These are phyloP conservation scores for Pythium aquatile DNA, from an alignment of 352 stramenopile genomes.

Conservation along the genomic window DNA sequence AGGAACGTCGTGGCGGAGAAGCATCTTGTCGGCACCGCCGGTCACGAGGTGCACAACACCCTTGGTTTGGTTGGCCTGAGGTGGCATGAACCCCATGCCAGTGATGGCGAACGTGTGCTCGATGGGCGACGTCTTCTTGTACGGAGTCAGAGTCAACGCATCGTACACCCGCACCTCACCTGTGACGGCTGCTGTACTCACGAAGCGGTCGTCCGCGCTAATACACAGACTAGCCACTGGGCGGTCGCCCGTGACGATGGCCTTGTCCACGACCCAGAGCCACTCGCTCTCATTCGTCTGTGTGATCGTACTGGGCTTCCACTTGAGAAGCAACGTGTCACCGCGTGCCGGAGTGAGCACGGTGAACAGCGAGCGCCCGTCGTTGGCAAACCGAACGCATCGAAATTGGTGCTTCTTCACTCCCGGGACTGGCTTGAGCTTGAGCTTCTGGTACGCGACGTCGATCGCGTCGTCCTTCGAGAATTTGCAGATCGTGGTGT, in stretches of 20 bases:
- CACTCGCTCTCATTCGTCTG: slow-evolving; percentile 73
- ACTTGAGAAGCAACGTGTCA: slow-evolving; percentile 81
- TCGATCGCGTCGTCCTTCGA: slow-evolving; percentile 79
- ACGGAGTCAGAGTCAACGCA: slow-evolving; percentile 42
- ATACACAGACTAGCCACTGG: slow-evolving; percentile 78
- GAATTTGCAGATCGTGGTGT: slow-evolving; percentile 58
- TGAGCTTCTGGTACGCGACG: slow-evolving; percentile 50
- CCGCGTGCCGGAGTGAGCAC: slow-evolving; percentile 72
- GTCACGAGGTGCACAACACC: slow-evolving; percentile 55
- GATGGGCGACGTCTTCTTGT: slow-evolving; percentile 50
- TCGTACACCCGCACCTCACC: slow-evolving; percentile 73
- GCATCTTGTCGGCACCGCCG: slow-evolving; percentile 70
- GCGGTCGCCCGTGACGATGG: slow-evolving; percentile 59
- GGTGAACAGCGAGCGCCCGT: slow-evolving; percentile 65
- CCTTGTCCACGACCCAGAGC: slow-evolving; percentile 57
- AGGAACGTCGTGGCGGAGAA: slow-evolving; percentile 66
- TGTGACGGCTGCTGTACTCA: slow-evolving; percentile 67
- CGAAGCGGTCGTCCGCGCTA: slow-evolving; percentile 67
- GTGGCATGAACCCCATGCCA: slow-evolving; percentile 67
- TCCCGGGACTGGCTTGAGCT: slow-evolving; percentile 38
- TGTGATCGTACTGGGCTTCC: slow-evolving; percentile 62
- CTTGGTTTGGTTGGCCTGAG: slow-evolving; percentile 31
- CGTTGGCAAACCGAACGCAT: slow-evolving; percentile 73
- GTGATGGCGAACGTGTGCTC: slow-evolving; percentile 84
- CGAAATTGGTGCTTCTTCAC: slow-evolving; percentile 77